Percentiles rank a stretch among this genome's conserved stretches.
phyloP scores from a whole-genome alignment of 345 rosid genomes.

The Populus nigra region DNA sequence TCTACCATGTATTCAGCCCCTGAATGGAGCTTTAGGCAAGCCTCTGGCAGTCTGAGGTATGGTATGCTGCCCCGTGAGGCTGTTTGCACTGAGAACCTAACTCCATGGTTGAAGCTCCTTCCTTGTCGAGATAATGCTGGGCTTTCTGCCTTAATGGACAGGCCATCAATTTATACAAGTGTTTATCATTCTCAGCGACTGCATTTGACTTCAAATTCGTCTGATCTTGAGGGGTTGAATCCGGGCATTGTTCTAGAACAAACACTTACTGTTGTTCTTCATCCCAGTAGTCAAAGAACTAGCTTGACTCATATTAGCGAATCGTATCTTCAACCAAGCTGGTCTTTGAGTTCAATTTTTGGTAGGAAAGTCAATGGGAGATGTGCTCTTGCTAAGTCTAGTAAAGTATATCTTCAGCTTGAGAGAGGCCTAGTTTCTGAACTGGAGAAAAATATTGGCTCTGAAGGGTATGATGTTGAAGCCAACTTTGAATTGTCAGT shows the following conservation, averaged over 20 bases:
- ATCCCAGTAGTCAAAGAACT: slow-evolving; percentile 42
- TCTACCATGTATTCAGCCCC: slow-evolving; percentile 75
- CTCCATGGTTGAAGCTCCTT: slow-evolving; percentile 97
- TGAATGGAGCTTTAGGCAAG: slow-evolving; percentile 65
- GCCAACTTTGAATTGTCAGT: slow-evolving; percentile 52
- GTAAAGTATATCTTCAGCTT: slow-evolving; percentile 70
- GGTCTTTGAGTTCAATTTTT: slow-evolving; percentile 81
- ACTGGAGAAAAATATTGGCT: slow-evolving; percentile 31
- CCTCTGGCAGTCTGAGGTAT: slow-evolving; percentile 63
- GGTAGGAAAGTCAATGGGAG: slow-evolving; percentile 65
- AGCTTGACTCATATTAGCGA: slow-evolving; percentile 24
- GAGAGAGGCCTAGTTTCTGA: slow-evolving; percentile 49
- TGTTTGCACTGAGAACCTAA: slow-evolving; percentile 95
- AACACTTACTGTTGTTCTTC: slow-evolving; percentile 77
- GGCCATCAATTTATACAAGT: slow-evolving; percentile 85
- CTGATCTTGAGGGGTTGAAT: slow-evolving; percentile 37
- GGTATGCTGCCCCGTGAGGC: slow-evolving; percentile 97
- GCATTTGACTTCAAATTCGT: slow-evolving; percentile 47
- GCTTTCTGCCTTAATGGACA: slow-evolving; percentile 69
- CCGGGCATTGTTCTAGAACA: slow-evolving; percentile 70
- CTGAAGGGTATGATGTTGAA: slow-evolving; percentile 33
- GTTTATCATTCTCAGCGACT: slow-evolving; percentile 93
- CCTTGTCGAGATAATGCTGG: slow-evolving; percentile 97
- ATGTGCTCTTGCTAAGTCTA: slow-evolving; percentile 74
- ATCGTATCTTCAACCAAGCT: slow-evolving; percentile 58